Base-by-base conservation (phyloP, 1,284 basidiomycete genomes). In the Dichomitus squalens region DNA sequence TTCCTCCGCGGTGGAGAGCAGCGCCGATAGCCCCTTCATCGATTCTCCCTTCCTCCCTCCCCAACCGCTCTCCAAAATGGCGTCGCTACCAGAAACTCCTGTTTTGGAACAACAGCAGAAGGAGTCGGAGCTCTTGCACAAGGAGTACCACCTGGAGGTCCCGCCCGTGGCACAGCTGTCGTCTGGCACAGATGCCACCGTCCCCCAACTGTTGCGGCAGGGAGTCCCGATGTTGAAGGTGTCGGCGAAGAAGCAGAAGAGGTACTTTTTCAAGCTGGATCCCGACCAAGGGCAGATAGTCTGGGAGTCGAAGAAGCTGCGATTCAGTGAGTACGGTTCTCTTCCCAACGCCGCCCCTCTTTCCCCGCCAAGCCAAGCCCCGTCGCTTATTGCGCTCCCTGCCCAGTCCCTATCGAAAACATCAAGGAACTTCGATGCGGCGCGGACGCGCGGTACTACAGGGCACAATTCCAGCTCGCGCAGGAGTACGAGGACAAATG, bases 361-460 rank as follows among this genome's bases (percentile, higher is more conserved):
- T 7, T 33, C 43, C 3, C 43, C 29, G 25, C 18, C 36, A 8
- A 44, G 27, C 44, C 27, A 20, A 31, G 11, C 14, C 20, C 39
- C 34, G 16, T 41, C 33, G 29, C 39, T n/a, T n/a, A 14, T 16
- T 31, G 29, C 29, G 29, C 29, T n/a, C n/a, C n/a, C n/a, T 58
- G 27, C 21, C 23, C 68, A 93, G 95, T 97, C 54, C 89, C 92
- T 3, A 90, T 98, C 64, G 93, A 94, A 71, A 86, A 86, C 64
- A 95, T 99, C 71, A 91, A 95, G 61, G 96, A 98, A 69, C 84
- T 99, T 8, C 90, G 96, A 12, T 84, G 90, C 7, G 92, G 88
- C 44, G 68, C 84, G 9, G 84, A 92, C 60, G 86, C 93, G 27
- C 78, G 89, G 34, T 90, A 91, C 65, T 92, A 93, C 68, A 87